These are phyloP conservation scores for Rhodotorula taiwanensis DNA, from an alignment of 768 basidiomycete species.

Conservation along the genomic window DNA sequence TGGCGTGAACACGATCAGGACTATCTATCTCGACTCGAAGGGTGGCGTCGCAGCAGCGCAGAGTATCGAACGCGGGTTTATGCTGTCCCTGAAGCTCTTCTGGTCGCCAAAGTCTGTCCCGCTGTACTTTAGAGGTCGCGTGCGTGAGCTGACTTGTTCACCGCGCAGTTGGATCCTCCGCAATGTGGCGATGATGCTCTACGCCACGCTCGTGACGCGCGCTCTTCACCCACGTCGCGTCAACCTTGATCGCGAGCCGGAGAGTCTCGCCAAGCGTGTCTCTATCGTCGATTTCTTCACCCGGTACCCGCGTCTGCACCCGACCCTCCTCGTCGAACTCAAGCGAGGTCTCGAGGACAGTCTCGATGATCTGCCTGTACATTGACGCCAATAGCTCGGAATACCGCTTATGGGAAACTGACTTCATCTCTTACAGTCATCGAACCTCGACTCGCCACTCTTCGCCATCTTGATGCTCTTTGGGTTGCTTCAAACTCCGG, in stretches of 20 bases:
- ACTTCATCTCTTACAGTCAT: constrained; percentile 8
- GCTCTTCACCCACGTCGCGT: constrained; percentile 22
- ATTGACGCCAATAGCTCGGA: too few species aligned
- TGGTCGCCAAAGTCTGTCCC: constrained; percentile 28
- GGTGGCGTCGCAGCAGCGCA: constrained; percentile 16
- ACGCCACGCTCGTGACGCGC: constrained; percentile 29
- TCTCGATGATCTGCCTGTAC: constrained; percentile 12
- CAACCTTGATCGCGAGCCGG: constrained; percentile 33
- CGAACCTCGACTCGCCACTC: constrained; percentile 27
- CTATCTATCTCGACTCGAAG: constrained; percentile 34
- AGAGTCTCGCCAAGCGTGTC: constrained; percentile 13
- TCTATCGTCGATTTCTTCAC: constrained; percentile 31
- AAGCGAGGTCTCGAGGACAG: constrained; percentile 24
- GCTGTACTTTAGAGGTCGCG: fast-evolving
- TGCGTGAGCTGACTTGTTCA: neutral
- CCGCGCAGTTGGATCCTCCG: constrained; percentile 31
- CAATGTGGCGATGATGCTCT: constrained; percentile 36
- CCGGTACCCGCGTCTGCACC: constrained; percentile 20
- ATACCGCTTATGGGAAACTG: too few species aligned
- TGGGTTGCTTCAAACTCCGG: constrained; percentile 28
- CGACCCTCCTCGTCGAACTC: constrained; percentile 19
- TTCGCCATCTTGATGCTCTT: constrained; percentile 36
- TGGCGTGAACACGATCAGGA: constrained; percentile 36
- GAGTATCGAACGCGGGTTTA: constrained; percentile 30
- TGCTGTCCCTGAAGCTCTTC: constrained; percentile 32